Base-by-base conservation (phyloP, 2,329 filamentous ascomycete genomes). In the Trichoderma atroviride region DNA sequence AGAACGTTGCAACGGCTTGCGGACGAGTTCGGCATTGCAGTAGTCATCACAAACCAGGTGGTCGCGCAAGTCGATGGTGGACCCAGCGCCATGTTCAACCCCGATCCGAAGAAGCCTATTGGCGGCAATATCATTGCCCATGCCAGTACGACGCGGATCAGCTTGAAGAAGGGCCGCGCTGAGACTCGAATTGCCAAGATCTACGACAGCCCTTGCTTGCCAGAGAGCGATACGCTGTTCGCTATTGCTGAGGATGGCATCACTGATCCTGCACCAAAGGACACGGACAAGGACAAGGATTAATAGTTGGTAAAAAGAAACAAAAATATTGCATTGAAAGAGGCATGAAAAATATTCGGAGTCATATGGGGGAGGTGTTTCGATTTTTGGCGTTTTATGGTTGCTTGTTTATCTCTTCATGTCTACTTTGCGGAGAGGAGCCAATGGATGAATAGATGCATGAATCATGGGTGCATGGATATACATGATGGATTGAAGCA, bases 121-220 rank as follows among this genome's bases (percentile, higher is more conserved):
- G 96, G 96, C 74, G 96, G 96, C 73, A 98, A 99, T 80, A 99
- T 99, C 74, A 98, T 99, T 78, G 96, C 96, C 3, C 96, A 99
- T 79, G 94, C 96, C 64, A 97, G 93, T 77, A 99, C 96, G 1
- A 99, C 96, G 2, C 87, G 96, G 76, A 87, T 99, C 75, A 97
- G 94, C 76, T 80, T 99, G 78, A 97, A 97, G 84, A 99, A 99
- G 81, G 96, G 96, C 1, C 87, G 96, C 68, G 96, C 88, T 35
- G 96, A 99, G 85, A 99, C 96, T 27, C 89, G 96, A 83, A 93
- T 99, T 74, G 97, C 96, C 83, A 99, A 98, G 85, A 99, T 99
- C 72, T 99, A 99, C 78, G 96, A 99, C 81, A 98, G 94, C 75
- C 96, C 96, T 2, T 99, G 96, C 81, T 83, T 99, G 73, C 96